Evolutionary conservation across 306 rosid genomes (phyloP).

Genomic region (Begonia masoniana): DNA sequence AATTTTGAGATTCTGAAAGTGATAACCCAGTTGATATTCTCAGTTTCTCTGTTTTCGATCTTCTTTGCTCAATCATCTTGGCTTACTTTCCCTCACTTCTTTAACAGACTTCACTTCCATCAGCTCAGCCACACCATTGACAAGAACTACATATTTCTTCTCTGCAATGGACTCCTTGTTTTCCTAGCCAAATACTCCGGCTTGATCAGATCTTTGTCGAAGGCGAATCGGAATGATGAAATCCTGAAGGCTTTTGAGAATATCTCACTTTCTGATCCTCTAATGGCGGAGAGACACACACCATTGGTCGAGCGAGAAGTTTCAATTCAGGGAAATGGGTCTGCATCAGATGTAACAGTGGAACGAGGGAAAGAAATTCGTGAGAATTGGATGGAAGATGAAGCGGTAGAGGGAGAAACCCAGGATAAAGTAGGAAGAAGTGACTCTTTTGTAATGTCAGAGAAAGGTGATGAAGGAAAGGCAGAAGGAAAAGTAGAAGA

Average conservation of each 20-base stretch:
- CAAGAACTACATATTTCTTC: slow-evolving; percentile 68
- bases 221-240: slow-evolving; percentile 13
- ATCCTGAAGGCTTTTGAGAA: slow-evolving; percentile 13
- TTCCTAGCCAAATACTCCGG: slow-evolving; percentile 52
- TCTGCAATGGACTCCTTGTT: slow-evolving; percentile 63
- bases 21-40: slow-evolving; percentile 32
- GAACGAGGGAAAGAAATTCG: slow-evolving; percentile 2
- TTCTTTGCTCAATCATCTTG: slow-evolving; percentile 31
- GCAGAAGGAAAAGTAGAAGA: slow-evolving; percentile 28
- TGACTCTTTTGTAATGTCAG: slow-evolving; percentile 3
- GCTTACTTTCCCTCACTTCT: slow-evolving; percentile 22
- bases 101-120: no score
- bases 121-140: slow-evolving; percentile 50
- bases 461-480: slow-evolving; percentile 20
- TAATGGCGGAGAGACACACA: slow-evolving; percentile 8
- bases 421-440: slow-evolving; percentile 10
- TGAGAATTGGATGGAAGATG: no score
- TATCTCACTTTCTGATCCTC: slow-evolving; percentile 13
- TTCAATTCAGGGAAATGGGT: slow-evolving; percentile 2
- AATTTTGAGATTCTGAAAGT: slow-evolving; percentile 26
- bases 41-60: slow-evolving; percentile 39
- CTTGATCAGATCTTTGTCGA: slow-evolving; percentile 26
- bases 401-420: background rate
- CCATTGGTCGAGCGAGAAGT: slow-evolving; percentile 14
- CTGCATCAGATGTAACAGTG: slow-evolving; percentile 1